A percentile compares a stretch with the other conserved stretches of the same genome.
Evolutionary conservation across 2,329 filamentous ascomycete species (phyloP).

Genomic region (Ophiostoma triangulosporum): DNA sequence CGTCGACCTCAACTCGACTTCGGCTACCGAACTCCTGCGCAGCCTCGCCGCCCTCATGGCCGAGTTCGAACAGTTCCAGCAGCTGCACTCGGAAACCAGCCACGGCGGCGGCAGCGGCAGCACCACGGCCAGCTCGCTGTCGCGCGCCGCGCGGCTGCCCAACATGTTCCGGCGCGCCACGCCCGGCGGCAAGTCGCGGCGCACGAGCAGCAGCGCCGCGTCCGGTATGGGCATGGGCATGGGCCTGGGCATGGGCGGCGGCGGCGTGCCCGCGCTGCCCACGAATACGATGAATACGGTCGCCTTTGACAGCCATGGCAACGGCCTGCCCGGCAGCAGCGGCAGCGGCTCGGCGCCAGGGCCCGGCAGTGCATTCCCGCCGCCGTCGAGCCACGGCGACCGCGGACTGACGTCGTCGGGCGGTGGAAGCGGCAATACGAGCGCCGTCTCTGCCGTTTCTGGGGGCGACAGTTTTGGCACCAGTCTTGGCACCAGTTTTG

Average conservation of each 20-base stretch:
- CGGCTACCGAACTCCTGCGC: slow-evolving; percentile 72
- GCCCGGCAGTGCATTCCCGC: not conserved
- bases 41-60: slow-evolving; percentile 71
- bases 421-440: slow-evolving; percentile 9
- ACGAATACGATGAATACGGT: not conserved
- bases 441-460: slow-evolving; percentile 41
- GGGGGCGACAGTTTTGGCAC: slow-evolving; percentile 10
- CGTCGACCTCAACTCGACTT: slow-evolving; percentile 72
- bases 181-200: slow-evolving; percentile 42
- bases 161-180: slow-evolving; percentile 65
- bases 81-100: slow-evolving; percentile 61
- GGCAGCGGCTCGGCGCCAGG: slow-evolving; percentile 11
- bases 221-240: slow-evolving; percentile 14
- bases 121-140: slow-evolving; percentile 52
- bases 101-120: slow-evolving; percentile 26
- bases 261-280: not conserved
- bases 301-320: not conserved
- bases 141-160: slow-evolving; percentile 58
- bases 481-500: slow-evolving; percentile 10
- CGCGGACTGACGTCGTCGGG: slow-evolving; percentile 10
- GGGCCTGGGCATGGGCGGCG: too few relatives aligned
- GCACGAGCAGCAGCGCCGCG: slow-evolving; percentile 38
- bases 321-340: slow-evolving; percentile 5
- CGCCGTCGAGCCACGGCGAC: not conserved
- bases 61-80: slow-evolving; percentile 91